Percentiles rank a stretch among this genome's conserved stretches.
Evolutionary conservation across 441 rosid species (phyloP).

Genomic region (Pelargonium myrrhifolium): DNA sequence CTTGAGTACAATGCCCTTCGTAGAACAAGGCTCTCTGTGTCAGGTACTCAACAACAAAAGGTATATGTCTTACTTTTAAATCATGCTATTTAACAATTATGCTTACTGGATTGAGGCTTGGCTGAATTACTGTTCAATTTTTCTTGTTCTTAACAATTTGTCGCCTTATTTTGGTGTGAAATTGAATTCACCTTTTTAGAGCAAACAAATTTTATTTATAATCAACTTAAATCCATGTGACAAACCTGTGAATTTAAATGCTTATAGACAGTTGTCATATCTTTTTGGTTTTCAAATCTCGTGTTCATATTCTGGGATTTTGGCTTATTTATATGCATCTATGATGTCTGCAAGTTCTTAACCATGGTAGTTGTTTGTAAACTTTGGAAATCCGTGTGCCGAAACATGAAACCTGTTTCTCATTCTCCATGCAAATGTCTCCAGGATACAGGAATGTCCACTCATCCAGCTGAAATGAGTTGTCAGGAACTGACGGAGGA

Average conservation of each 20-base stretch:
- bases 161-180: background rate
- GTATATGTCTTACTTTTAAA: background rate
- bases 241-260: slow-evolving; percentile 1
- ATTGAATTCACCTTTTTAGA: slow-evolving; percentile 5
- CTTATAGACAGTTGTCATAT: background rate
- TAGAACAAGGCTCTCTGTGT: slow-evolving; percentile 20
- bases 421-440: slow-evolving; percentile 16
- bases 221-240: background rate
- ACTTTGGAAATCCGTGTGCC: background rate
- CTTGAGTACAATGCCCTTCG: slow-evolving; percentile 35
- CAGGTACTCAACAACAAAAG: slow-evolving; percentile 1
- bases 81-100: background rate
- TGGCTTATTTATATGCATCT: background rate
- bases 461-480: slow-evolving; percentile 25
- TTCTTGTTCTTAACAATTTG: background rate
- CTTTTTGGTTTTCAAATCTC: background rate
- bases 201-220: background rate
- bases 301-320: background rate
- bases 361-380: background rate
- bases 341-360: background rate
- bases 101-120: background rate
- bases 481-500: slow-evolving; percentile 21
- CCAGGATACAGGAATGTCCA: slow-evolving; percentile 38
- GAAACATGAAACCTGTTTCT: slow-evolving; percentile 1
- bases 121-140: background rate